Evolutionary conservation across 1,284 basidiomycete genomes (phyloP), one percentile per base, ranked within the genome.

Genomic region (Xerocomus minutiporus): DNA sequence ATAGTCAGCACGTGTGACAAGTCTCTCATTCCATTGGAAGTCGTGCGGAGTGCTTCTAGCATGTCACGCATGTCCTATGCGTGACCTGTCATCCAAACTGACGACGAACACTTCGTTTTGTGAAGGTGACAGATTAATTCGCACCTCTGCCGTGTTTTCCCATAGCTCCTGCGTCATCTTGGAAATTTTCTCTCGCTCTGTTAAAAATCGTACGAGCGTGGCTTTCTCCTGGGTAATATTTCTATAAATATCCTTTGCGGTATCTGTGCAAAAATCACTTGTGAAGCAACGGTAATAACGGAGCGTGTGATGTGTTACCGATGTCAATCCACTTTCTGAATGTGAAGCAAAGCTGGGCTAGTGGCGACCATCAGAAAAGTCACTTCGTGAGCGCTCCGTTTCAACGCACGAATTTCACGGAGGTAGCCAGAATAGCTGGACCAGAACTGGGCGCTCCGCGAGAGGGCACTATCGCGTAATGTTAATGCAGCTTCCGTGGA

Each of bases 341-440:
- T 2, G 85, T 82, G 64, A 81, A 81, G 66, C 87, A 90, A 26
- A 89, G 71, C 68, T 88, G 85, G 31, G 86, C 83, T 86, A 52
- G 43, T 60, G 6, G 13, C 53, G 46, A 59, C 54, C 53, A 54
- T 61, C 56, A 59, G 52, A 47, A 41, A 51, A 54, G 23, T 45
- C 54, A 38, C 44, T 46, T 56, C 48, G 53, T 53, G 55, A 48
- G 49, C 45, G 51, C 31, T 26, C 50, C 38, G 50, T 64, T 59
- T 61, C 52, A 49, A 72, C 84, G 61, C 62, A 86, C 86, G 80
- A 51, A 87, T 77, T 75, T 89, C 86, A 47, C 86, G 79, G 48
- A 89, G 74, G 67, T 90, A 88, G 0, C 88, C 86, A 5, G 86
- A 89, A 66, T 88, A 90, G 57, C 86, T 88, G 8, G 88, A 86